These are phyloP conservation scores for Fraxinus baroniana DNA, from an alignment of 305 asterid genomes.

Conservation along the genomic window DNA sequence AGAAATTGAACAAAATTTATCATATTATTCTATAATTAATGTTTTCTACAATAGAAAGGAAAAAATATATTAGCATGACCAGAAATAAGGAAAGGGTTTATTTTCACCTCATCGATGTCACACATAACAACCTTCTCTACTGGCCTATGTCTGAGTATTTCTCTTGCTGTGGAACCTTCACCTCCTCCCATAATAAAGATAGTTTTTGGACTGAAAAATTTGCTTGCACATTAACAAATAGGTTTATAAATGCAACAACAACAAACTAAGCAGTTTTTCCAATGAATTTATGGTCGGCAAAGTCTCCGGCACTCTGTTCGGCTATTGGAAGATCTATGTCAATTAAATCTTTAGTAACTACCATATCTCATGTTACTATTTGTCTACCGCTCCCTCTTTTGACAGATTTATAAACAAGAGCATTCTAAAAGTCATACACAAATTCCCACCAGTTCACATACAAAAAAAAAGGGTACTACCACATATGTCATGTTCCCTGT, in stretches of 20 bases:
- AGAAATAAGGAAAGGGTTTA: background rate
- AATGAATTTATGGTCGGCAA: too few species aligned
- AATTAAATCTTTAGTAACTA: background rate
- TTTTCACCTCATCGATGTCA: conserved; percentile 81
- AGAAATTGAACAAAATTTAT: background rate
- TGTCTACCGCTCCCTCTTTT: too few species aligned
- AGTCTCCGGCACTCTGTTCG: too few species aligned
- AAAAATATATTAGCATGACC: background rate
- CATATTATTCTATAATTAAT: background rate
- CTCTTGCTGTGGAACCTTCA: conserved; percentile 97
- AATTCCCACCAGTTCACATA: too few species aligned
- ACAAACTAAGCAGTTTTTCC: background rate
- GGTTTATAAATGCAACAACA: background rate
- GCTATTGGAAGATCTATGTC: too few species aligned
- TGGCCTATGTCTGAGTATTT: conserved; percentile 70
- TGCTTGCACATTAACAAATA: background rate
- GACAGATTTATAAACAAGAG: too few species aligned
- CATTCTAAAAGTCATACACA: too few species aligned
- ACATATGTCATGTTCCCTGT: too few species aligned
- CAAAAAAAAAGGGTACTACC: too few species aligned
- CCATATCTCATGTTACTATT: too few species aligned
- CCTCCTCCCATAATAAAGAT: conserved; percentile 99
- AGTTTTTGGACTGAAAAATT: conserved; percentile 60
- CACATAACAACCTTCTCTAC: conserved; percentile 88
- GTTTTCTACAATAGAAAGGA: background rate